phyloP scores from a whole-genome alignment of 768 basidiomycete genomes.

The Macrocybe gigantea region DNA sequence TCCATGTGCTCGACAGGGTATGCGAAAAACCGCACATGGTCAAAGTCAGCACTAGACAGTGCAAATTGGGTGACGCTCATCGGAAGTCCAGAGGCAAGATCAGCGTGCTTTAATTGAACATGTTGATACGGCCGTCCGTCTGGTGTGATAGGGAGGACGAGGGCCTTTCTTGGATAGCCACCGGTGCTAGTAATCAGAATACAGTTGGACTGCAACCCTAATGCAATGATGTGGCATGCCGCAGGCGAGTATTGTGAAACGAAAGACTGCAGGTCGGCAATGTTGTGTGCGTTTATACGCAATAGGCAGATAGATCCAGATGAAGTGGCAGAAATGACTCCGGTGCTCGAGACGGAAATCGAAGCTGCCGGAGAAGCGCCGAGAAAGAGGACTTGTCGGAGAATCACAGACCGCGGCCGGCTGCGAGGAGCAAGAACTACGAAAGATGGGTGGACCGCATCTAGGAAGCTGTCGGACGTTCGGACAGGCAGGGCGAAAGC shows the following conservation, averaged over 20 bases:
- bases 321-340: constrained; percentile 21
- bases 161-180: no score
- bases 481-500: no score
- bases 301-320: constrained; percentile 20
- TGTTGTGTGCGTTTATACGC: constrained; percentile 11
- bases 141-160: no score
- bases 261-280: constrained; percentile 8
- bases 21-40: no score
- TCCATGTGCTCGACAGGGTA: no score
- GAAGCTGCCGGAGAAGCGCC: constrained; percentile 20
- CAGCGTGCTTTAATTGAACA: no score
- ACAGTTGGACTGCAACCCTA: no score
- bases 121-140: no score
- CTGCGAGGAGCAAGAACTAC: constrained; percentile 26
- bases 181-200: no score
- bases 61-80: no score
- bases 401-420: constrained; percentile 8
- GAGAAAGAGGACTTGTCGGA: constrained; percentile 22
- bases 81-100: no score
- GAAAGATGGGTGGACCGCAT: constrained; percentile 19
- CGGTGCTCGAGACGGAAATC: constrained; percentile 18
- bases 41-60: no score
- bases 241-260: constrained; percentile 9
- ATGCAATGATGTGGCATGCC: neutral
- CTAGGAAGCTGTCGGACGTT: constrained; percentile 7